Evolutionary conservation across 2,329 filamentous ascomycete genomes (phyloP).

Genomic region (Bimuria novae-zelandiae): DNA sequence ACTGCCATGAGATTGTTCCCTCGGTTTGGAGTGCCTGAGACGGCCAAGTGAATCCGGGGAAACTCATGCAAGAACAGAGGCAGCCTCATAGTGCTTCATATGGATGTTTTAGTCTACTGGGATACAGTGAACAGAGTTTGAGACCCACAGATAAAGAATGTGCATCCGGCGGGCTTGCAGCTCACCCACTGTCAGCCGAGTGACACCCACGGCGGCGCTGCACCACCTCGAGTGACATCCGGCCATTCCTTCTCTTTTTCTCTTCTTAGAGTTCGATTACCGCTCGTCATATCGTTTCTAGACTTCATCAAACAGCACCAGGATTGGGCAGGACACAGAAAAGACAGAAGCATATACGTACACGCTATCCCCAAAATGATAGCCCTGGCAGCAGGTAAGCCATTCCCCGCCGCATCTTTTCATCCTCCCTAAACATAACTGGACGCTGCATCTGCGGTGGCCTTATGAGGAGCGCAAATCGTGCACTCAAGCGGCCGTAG

Average conservation of each 20-base stretch:
- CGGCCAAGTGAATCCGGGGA: too few relatives aligned
- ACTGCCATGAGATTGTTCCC: too few relatives aligned
- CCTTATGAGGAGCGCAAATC: conserved; percentile 8
- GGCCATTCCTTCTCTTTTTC: conserved; percentile 1
- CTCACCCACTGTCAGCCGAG: conserved; percentile 11
- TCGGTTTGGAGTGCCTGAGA: too few relatives aligned
- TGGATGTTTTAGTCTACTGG: too few relatives aligned
- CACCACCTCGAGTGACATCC: neutral
- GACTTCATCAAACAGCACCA: neutral
- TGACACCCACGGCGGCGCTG: neutral
- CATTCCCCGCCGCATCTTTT: neutral
- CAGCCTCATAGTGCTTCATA: too few relatives aligned
- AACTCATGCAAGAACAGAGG: too few relatives aligned
- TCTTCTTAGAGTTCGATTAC: neutral
- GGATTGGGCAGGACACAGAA: neutral
- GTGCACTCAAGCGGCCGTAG: conserved; percentile 2
- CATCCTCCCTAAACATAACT: neutral
- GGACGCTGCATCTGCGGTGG: conserved; percentile 10
- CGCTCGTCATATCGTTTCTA: neutral
- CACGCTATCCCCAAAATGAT: conserved; percentile 10
- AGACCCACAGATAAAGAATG: too few relatives aligned
- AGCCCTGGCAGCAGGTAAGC: conserved; percentile 5
- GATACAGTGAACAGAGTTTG: too few relatives aligned
- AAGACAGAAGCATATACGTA: conserved; percentile 5
- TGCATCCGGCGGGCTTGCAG: too few relatives aligned